Conservation (phyloP, 495 filamentous ascomycete species). For the Penicillium robsamsonii region DNA sequence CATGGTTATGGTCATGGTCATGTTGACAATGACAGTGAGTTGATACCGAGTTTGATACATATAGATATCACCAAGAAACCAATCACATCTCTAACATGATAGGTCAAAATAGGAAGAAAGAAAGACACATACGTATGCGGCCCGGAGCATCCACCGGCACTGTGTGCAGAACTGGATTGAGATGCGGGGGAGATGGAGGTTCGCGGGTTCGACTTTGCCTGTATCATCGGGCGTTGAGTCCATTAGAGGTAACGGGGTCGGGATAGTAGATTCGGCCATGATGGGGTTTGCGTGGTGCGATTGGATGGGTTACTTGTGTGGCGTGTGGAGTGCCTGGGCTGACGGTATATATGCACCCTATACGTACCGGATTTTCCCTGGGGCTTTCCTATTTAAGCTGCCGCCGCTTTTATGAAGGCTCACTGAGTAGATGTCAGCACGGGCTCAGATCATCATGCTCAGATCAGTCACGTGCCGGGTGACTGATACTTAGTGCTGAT, state of each 20-base stretch:
- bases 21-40: neutral
- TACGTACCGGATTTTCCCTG: no score
- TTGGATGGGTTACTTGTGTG: constrained; percentile 22
- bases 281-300: neutral
- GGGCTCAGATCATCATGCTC: no score
- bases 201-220: constrained; percentile 15
- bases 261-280: constrained; percentile 3
- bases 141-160: constrained; percentile 89
- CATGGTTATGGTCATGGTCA: neutral
- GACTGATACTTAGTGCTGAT: no score
- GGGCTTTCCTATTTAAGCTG: no score
- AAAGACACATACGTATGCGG: constrained; percentile 64
- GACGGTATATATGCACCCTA: neutral
- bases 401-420: no score
- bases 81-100: neutral
- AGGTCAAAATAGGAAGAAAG: constrained; percentile 12
- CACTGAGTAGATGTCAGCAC: no score
- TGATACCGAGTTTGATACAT: neutral
- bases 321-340: neutral
- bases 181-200: constrained; percentile 57
- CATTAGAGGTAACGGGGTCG: neutral
- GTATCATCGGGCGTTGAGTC: constrained; percentile 10
- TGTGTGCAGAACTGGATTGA: constrained; percentile 80
- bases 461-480: no score
- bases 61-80: neutral